Percentiles rank a stretch among this genome's conserved stretches.
Evolutionary conservation across 1,139 yeast genomes (phyloP).

Genomic region (Blastobotrys niveus): DNA sequence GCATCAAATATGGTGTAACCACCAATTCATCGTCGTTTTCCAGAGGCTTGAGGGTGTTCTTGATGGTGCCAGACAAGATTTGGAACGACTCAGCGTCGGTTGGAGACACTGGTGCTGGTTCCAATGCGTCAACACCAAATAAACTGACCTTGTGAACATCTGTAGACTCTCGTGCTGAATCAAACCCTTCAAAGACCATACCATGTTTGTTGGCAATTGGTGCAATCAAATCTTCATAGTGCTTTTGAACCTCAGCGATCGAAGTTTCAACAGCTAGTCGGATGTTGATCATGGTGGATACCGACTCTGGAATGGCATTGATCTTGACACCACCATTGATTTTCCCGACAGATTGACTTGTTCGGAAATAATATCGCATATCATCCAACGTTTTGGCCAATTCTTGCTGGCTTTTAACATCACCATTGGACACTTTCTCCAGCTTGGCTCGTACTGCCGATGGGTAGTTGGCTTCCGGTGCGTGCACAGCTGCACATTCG

Average conservation of each 20-base stretch:
- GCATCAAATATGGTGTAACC: constrained; percentile 61
- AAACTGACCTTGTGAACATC: constrained; percentile 38
- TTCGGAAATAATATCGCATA: constrained; percentile 44
- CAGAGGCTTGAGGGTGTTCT: constrained; percentile 31
- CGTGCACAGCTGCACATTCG: constrained; percentile 34
- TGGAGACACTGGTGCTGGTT: constrained; percentile 55
- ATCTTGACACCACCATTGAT: constrained; percentile 64
- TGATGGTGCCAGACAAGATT: constrained; percentile 50
- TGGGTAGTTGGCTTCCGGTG: constrained; percentile 12
- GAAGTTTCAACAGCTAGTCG: constrained; percentile 52
- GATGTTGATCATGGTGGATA: constrained; percentile 50
- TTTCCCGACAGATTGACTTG: constrained; percentile 64
- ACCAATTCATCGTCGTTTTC: constrained; percentile 30
- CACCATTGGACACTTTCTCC: constrained; percentile 19
- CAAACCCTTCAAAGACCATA: constrained; percentile 38
- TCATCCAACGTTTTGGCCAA: constrained; percentile 36
- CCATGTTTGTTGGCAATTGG: constrained; percentile 43
- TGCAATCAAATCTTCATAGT: constrained; percentile 37
- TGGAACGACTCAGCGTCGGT: constrained; percentile 50
- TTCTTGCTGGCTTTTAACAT: constrained; percentile 19
- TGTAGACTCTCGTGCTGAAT: constrained; percentile 1
- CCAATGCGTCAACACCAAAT: constrained; percentile 29
- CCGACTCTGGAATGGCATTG: constrained; percentile 71
- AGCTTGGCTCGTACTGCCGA: constrained; percentile 11
- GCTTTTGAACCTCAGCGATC: constrained; percentile 39